A percentile compares a stretch with the other conserved stretches of the same genome.
These are phyloP conservation scores for Scutellaria barbata DNA, from an alignment of 257 asterid species.

Conservation along the genomic window DNA sequence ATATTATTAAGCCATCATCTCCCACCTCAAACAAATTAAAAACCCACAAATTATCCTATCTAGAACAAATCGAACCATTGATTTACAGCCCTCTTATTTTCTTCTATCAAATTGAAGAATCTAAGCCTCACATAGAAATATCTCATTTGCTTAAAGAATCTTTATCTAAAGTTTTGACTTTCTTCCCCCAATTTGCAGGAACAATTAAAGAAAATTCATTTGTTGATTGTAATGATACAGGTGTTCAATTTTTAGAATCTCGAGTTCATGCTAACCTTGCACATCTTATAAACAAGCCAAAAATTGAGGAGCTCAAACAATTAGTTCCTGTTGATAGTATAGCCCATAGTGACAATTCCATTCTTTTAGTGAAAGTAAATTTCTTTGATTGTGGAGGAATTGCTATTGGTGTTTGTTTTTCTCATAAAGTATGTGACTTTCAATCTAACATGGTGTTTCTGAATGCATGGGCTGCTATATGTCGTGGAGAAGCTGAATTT, in stretches of 20 bases:
- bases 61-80: neutral
- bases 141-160: neutral
- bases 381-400: slow-evolving; percentile 30
- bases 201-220: neutral
- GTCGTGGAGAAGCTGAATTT: neutral
- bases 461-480: slow-evolving; percentile 30
- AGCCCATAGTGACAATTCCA: too few species aligned
- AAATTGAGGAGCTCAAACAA: neutral
- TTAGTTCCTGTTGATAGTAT: neutral
- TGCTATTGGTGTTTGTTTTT: neutral
- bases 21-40: neutral
- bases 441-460: neutral
- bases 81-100: neutral
- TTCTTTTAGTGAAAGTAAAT: slow-evolving; percentile 8
- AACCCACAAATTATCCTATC: neutral
- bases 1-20: slow-evolving; percentile 1
- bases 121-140: neutral
- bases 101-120: neutral
- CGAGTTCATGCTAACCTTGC: neutral
- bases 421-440: slow-evolving; percentile 13
- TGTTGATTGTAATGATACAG: neutral
- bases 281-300: neutral
- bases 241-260: neutral
- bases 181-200: neutral
- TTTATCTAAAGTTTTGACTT: neutral